Evolutionary conservation across 352 stramenopile species (phyloP), one percentile per base, ranked within the genome.

Genomic region (Phytopythium kandeliae): DNA sequence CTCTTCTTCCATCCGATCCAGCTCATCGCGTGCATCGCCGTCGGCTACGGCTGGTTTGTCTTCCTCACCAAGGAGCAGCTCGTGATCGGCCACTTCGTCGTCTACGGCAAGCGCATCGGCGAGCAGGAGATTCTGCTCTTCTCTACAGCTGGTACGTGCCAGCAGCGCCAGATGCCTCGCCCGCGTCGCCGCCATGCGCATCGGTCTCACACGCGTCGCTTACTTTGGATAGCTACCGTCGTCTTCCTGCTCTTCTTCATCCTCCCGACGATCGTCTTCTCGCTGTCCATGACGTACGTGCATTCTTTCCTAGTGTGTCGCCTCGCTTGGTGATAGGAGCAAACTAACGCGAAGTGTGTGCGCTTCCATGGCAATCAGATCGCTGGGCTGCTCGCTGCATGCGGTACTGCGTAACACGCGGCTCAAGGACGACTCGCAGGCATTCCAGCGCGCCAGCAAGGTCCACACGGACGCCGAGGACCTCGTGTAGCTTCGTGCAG

Each of bases 181-280:
- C 37, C 12, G 21, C 16, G 11, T 48, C 22, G 47, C 22, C 12
- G 12, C n/a, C n/a, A 24, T 26, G 17, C 7, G 11, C 21, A 13
- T 24, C 37, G 35, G 50, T 31, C 26, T 57, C 17, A 56, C 30
- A n/a, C 22, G 6, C 17, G 16, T 17, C 22, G 54, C 30, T 46
- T 36, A 12, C 41, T 57, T 33, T 48, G 3, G 44, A 26, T 55
- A 86, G 77, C 74, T 17, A 86, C 77, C 12, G 67, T 83, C 52
- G 68, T 88, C 37, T 88, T 88, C 51, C 59, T 88, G 31, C 63
- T 88, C 22, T 85, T 86, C 63, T 86, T 86, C 60, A 80, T 88
- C 36, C 58, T 88, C 21, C 77, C 77, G 21, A 81, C 67, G 10
- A 79, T 88, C 47, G 55, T 88, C 48, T 85, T 88, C 49, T 75